Percentiles rank a stretch among this genome's conserved stretches.
These are phyloP conservation scores for Amanita jacksonii DNA, from an alignment of 768 basidiomycete genomes.

Conservation along the genomic window DNA sequence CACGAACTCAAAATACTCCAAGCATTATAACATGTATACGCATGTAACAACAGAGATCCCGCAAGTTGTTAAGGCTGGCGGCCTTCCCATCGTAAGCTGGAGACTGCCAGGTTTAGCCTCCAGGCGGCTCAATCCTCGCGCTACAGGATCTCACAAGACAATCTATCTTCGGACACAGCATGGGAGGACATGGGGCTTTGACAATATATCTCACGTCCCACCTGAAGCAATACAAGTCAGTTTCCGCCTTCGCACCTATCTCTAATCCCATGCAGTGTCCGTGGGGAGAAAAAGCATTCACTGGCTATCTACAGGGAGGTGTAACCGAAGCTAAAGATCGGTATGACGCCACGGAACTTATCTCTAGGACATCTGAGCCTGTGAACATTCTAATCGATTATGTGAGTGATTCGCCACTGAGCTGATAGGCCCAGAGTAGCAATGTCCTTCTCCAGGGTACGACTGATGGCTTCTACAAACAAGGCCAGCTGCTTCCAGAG, in stretches of 20 bases:
- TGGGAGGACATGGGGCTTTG: conserved; percentile 96
- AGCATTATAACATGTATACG: conserved; percentile 84
- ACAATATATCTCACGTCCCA: conserved; percentile 78
- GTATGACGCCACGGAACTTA: conserved; percentile 84
- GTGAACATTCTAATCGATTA: conserved; percentile 84
- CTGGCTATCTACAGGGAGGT: conserved; percentile 72
- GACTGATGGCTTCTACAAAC: conserved; percentile 72
- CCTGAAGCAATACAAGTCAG: conserved; percentile 68
- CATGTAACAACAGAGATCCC: conserved; percentile 83
- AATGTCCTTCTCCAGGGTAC: conserved; percentile 44
- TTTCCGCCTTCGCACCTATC: conserved; percentile 82
- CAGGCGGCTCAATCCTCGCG: not conserved
- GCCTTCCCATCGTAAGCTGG: conserved; percentile 63
- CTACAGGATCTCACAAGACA: conserved; percentile 69
- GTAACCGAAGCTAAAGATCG: conserved; percentile 58
- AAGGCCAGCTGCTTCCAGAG: conserved; percentile 85
- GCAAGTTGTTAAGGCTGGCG: conserved; percentile 58
- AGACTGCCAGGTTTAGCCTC: not conserved
- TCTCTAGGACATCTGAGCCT: conserved; percentile 49
- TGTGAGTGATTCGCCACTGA: conserved; percentile 32
- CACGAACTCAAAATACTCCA: conserved; percentile 60
- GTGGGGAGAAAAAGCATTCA: conserved; percentile 92
- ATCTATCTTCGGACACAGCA: conserved; percentile 93
- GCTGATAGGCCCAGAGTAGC: not conserved
- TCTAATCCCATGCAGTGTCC: conserved; percentile 78